Base-by-base conservation (phyloP, 495 filamentous ascomycete genomes). In the Neurospora sp. region DNA sequence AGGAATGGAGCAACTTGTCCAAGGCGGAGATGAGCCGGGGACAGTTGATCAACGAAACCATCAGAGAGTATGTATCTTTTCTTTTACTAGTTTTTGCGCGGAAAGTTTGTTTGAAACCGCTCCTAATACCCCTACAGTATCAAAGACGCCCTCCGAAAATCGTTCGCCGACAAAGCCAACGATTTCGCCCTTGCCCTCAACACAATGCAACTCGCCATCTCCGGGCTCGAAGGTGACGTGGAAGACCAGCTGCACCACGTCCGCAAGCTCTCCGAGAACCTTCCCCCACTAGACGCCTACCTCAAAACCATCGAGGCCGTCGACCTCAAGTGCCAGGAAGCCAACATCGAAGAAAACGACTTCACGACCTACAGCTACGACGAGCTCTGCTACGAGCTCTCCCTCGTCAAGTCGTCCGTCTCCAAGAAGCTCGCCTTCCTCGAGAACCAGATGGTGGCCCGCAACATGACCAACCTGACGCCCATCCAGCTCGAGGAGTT, bases 321-420 rank as follows among this genome's bases (percentile, higher is more conserved):
- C 38, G 94, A 96, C 76, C 87, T 88, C 75, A 93, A 97, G 82
- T 98, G 96, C 79, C 89, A 89, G 53, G 94, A 99, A 84, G 96
- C 96, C 61, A 98, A 98, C 80, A 97, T 98, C 65, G 96, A 99
- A 81, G 96, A 99, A 79, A 99, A 99, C 81, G 96, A 99, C 82
- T 97, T 95, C 83, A 99, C 96, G 6, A 97, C 95, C 3, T 98
- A 97, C 83, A 96, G 94, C 12, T 93, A 97, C 77, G 96, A 99
- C 79, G 96, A 99, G 80, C 88, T 99, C 22, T 89, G 89, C 65
- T 99, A 99, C 85, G 96, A 99, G 80, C 87, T 98, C 44, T 92
- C 92, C 7, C 87, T 99, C 5, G 96, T 98, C 39, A 93, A 92
- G 73, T 90, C 91, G 18, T 94, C 91, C 38, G 96, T 99, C 48